Conservation (phyloP, 2,329 filamentous ascomycete species). For the Davidsoniella australis region DNA sequence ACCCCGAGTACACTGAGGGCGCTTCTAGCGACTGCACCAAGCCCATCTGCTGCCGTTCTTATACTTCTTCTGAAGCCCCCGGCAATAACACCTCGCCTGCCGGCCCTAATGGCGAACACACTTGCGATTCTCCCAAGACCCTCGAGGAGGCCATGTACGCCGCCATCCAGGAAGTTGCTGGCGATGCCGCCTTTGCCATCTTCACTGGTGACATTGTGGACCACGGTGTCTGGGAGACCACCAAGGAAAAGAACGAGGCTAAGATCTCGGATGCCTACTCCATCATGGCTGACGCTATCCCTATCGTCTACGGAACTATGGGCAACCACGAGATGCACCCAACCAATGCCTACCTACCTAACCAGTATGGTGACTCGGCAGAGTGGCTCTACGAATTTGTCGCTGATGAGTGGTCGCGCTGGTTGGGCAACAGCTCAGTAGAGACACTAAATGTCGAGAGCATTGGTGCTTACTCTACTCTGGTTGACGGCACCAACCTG, state of each 20-base stretch:
- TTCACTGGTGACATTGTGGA: conserved; percentile 44
- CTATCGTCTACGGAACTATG: conserved; percentile 32
- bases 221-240: conserved; percentile 32
- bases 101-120: conserved; percentile 33
- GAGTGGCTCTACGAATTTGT: conserved; percentile 38
- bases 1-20: conserved; percentile 35
- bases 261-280: conserved; percentile 29
- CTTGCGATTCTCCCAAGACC: conserved; percentile 33
- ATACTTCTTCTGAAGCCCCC: conserved; percentile 28
- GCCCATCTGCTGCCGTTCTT: conserved; percentile 40
- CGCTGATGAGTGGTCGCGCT: conserved; percentile 27
- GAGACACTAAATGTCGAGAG: conserved; percentile 19
- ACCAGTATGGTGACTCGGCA: conserved; percentile 22
- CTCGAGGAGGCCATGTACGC: conserved; percentile 39
- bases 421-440: conserved; percentile 25
- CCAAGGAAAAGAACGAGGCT: conserved; percentile 18
- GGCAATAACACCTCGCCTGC: conserved; percentile 32
- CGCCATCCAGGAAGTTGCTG: conserved; percentile 28
- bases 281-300: conserved; percentile 26
- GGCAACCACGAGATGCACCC: conserved; percentile 42
- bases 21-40: conserved; percentile 38
- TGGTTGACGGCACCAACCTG: conserved; percentile 28
- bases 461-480: conserved; percentile 33
- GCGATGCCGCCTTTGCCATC: conserved; percentile 34
- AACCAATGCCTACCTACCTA: conserved; percentile 32